Evolutionary conservation across 345 rosid species (phyloP).

Genomic region (Chamaenerion angustifolium): DNA sequence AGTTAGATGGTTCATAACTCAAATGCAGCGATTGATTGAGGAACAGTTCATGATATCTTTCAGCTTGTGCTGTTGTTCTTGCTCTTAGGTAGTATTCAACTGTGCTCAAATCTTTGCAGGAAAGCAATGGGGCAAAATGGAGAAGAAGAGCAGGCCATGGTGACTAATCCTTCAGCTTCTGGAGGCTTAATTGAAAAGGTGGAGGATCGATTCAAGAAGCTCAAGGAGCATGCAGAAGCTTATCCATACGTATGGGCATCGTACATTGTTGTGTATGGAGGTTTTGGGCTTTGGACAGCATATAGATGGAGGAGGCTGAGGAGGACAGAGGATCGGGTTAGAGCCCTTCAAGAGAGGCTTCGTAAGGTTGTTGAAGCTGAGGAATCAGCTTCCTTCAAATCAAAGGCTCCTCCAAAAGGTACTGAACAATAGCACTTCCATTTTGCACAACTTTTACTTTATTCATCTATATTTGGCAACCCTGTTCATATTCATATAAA

Average conservation of each 20-base stretch:
- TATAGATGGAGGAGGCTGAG: constrained; percentile 85
- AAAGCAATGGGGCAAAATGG: constrained; percentile 16
- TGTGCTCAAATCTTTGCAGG: neutral
- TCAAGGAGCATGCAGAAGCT: constrained; percentile 65
- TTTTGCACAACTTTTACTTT: no score
- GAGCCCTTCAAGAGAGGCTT: constrained; percentile 57
- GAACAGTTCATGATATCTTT: no score
- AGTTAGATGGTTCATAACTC: no score
- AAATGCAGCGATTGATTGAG: no score
- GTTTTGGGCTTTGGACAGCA: constrained; percentile 51
- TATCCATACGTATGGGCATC: constrained; percentile 94
- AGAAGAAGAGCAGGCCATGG: constrained; percentile 23
- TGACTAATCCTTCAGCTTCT: constrained; percentile 15
- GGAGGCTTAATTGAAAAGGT: constrained; percentile 23
- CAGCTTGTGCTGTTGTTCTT: no score
- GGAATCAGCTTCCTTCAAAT: constrained; percentile 18
- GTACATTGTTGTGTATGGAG: constrained; percentile 71
- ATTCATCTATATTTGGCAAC: no score
- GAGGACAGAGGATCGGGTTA: constrained; percentile 76
- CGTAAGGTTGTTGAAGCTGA: constrained; percentile 42
- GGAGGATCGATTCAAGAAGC: constrained; percentile 38
- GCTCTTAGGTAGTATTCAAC: no score
- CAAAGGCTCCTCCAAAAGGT: no score
- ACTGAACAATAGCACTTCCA: no score
- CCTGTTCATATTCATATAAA: no score